phyloP scores from a whole-genome alignment of 805 yeast species.

The Metschnikowia henanensis region DNA sequence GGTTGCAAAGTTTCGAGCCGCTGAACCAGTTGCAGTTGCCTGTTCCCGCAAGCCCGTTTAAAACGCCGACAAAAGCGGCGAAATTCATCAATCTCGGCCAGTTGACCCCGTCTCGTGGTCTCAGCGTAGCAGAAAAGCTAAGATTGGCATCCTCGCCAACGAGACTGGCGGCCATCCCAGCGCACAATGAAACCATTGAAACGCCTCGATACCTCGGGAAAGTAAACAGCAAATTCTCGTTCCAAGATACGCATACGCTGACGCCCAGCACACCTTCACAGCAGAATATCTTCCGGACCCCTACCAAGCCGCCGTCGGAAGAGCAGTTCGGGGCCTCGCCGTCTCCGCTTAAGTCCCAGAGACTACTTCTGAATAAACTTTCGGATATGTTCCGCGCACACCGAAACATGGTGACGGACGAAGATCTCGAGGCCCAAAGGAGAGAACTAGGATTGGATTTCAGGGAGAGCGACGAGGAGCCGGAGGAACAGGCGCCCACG shows the following conservation, averaged over 20 bases:
- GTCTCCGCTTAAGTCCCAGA: constrained; percentile 42
- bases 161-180: background rate
- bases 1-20: background rate
- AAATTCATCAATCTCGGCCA: constrained; percentile 15
- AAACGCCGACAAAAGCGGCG: constrained; percentile 35
- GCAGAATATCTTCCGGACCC: constrained; percentile 9
- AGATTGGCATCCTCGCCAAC: constrained; percentile 13
- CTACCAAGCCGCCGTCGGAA: constrained; percentile 12
- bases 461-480: constrained; percentile 6
- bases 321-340: constrained; percentile 43
- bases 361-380: constrained; percentile 32
- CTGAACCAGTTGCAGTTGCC: constrained; percentile 1
- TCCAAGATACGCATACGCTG: constrained; percentile 11
- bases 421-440: constrained; percentile 19
- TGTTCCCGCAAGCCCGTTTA: constrained; percentile 21
- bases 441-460: constrained; percentile 9
- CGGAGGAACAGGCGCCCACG: constrained; percentile 3
- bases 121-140: constrained; percentile 12
- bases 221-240: constrained; percentile 15
- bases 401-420: constrained; percentile 29
- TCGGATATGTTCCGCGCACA: constrained; percentile 50
- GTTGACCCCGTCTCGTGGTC: constrained; percentile 17
- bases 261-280: constrained; percentile 1
- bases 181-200: constrained; percentile 1
- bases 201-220: constrained; percentile 20